A percentile compares a stretch with the other conserved stretches of the same genome.
Conservation (phyloP, 2,329 filamentous ascomycete genomes). For the Colletotrichum agaves region DNA sequence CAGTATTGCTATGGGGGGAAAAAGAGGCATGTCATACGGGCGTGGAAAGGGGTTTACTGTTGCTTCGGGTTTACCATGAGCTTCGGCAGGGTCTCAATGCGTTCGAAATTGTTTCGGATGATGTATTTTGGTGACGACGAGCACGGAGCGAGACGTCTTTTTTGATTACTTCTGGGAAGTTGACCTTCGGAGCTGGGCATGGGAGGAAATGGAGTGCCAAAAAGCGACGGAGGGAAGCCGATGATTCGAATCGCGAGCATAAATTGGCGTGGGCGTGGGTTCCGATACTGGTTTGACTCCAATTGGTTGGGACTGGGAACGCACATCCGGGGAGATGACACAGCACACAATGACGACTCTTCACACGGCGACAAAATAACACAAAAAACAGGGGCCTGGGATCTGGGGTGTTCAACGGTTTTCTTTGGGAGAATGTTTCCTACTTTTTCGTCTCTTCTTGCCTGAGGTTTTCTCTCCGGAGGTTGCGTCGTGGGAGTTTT, state of each 20-base stretch:
- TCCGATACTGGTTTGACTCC: constrained; percentile 36
- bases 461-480: constrained; percentile 1
- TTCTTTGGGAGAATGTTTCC: constrained; percentile 7
- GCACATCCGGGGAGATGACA: constrained; percentile 36
- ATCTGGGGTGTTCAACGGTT: constrained; percentile 28
- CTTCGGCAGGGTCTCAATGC: constrained; percentile 26
- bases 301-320: constrained; percentile 34
- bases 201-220: constrained; percentile 28
- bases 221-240: constrained; percentile 34
- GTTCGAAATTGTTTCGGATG: constrained; percentile 30
- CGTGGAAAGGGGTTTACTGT: constrained; percentile 22
- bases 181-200: constrained; percentile 31
- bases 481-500: constrained; percentile 30
- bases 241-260: constrained; percentile 37
- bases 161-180: constrained; percentile 17
- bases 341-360: constrained; percentile 26
- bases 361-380: constrained; percentile 36
- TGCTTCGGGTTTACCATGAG: constrained; percentile 20
- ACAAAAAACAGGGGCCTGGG: constrained; percentile 35
- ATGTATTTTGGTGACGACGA: constrained; percentile 31
- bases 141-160: constrained; percentile 32
- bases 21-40: constrained; percentile 36
- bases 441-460: constrained; percentile 5
- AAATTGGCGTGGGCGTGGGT: constrained; percentile 36
- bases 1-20: constrained; percentile 32